Conservation (phyloP, 305 asterid genomes). For the Fraxinus greggii region DNA sequence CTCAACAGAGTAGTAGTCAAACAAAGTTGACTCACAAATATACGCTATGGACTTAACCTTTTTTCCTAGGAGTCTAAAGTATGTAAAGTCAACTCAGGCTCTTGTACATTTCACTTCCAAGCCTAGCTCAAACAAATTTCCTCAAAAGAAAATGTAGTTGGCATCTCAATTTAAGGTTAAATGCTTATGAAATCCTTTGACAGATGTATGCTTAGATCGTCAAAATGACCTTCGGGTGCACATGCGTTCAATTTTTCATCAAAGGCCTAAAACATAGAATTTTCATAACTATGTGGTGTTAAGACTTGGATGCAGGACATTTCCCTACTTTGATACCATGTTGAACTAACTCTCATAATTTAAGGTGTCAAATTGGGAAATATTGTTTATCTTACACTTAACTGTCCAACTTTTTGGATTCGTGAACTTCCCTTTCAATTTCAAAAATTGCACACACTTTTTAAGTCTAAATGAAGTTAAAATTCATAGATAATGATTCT, state of each 20-base stretch:
- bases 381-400: background rate
- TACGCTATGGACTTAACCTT: background rate
- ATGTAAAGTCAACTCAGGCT: constrained; percentile 14
- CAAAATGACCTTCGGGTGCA: background rate
- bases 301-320: background rate
- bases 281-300: background rate
- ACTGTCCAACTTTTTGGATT: background rate
- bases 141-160: constrained; percentile 1
- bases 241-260: background rate
- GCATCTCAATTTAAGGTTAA: constrained; percentile 8
- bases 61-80: constrained; percentile 1
- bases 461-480: background rate
- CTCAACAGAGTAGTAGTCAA: background rate
- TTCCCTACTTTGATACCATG: background rate
- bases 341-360: background rate
- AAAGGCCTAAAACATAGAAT: background rate
- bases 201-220: background rate
- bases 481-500: background rate
- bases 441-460: background rate
- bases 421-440: background rate
- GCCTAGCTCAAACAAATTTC: background rate
- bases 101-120: background rate
- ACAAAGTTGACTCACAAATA: background rate
- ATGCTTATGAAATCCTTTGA: constrained; percentile 7
- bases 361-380: background rate